Percentiles rank a stretch among this genome's conserved stretches.
These are phyloP conservation scores for Mycena crocata DNA, from an alignment of 768 basidiomycete genomes.

Conservation along the genomic window DNA sequence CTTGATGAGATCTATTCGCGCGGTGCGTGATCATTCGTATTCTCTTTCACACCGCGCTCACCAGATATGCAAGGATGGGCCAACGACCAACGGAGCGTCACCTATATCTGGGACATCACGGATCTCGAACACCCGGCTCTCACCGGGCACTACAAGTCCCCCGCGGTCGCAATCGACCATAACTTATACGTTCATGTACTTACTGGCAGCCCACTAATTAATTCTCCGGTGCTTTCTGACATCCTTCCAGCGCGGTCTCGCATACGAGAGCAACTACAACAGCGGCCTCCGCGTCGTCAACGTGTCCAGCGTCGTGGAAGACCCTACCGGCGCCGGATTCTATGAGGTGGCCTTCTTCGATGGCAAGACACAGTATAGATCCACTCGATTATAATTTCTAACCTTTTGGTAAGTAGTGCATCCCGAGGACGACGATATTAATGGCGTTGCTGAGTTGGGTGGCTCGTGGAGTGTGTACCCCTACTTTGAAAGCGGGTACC, in stretches of 20 bases:
- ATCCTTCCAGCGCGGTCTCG: slow-evolving; percentile 27
- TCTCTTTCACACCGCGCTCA: background rate
- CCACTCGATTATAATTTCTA: background rate
- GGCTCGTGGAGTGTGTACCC: slow-evolving; percentile 34
- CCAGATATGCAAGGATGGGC: slow-evolving; percentile 27
- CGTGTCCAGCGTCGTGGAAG: slow-evolving; percentile 38
- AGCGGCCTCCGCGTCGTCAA: slow-evolving; percentile 43
- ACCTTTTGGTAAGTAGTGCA: slow-evolving; percentile 9
- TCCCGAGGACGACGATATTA: slow-evolving; percentile 35
- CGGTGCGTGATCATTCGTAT: background rate
- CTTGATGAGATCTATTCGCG: slow-evolving; percentile 32
- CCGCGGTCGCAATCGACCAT: slow-evolving; percentile 40
- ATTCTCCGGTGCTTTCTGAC: background rate
- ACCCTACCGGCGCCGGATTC: slow-evolving; percentile 43
- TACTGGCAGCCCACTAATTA: background rate
- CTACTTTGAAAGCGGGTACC: slow-evolving; percentile 33
- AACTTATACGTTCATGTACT: slow-evolving; percentile 39
- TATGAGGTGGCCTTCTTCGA: slow-evolving; percentile 43
- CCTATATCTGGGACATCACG: slow-evolving; percentile 45
- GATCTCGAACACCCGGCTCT: slow-evolving; percentile 39
- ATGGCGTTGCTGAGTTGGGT: slow-evolving; percentile 26
- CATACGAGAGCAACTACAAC: slow-evolving; percentile 44
- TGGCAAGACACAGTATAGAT: background rate
- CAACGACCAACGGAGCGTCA: slow-evolving; percentile 37
- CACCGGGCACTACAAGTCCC: slow-evolving; percentile 41